Evolutionary conservation across 441 rosid genomes (phyloP), one percentile per base, ranked within the genome.

Genomic region (Croton laevigatus): DNA sequence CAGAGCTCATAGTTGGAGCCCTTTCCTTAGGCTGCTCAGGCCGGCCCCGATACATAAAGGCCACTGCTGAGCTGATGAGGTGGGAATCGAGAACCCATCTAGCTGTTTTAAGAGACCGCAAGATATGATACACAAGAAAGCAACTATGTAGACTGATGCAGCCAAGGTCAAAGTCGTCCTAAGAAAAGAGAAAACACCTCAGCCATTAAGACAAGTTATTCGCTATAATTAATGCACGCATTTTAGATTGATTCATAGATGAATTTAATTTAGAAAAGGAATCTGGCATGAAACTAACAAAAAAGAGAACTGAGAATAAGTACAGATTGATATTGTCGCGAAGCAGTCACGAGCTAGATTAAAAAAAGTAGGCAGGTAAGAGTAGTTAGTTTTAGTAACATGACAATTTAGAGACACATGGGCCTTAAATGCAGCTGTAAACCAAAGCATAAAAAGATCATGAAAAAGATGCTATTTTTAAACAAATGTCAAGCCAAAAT

Each of bases 11-110:
- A 16, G 97, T 90, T 0, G 99, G 97, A 70, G 90, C 62, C 78
- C 88, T 87, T 82, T 96, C 99, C 81, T 96, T 93, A 4, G 97
- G 93, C 83, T 91, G 99, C 83, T 96, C 99, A 22, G 91, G 97
- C 72, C 91, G 86, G n/a, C 73, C 99, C 97, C 40, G 99, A 96
- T 17, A 96, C 98, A 57, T 88, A 96, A 7, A 96, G 88, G 77
- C 98, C 99, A 87, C 85, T 91, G 78, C 97, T 89, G 40, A 93
- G 92, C 83, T 95, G 88, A 82, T 95, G 99, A 59, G 99, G 93
- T 76, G 97, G 98, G 85, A 93, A 86, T 62, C 99, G 85, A 68
- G 97, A 87, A 65, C 96, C 98, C 99, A 95, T 96, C 81, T 71
- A 61, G 73, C 71, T 75, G 67, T 72, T 77, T 72, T 7, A 12